Percentiles rank a stretch among this genome's conserved stretches.
phyloP scores from a whole-genome alignment of 495 filamentous ascomycete genomes.

The Margaritispora aquatica region DNA sequence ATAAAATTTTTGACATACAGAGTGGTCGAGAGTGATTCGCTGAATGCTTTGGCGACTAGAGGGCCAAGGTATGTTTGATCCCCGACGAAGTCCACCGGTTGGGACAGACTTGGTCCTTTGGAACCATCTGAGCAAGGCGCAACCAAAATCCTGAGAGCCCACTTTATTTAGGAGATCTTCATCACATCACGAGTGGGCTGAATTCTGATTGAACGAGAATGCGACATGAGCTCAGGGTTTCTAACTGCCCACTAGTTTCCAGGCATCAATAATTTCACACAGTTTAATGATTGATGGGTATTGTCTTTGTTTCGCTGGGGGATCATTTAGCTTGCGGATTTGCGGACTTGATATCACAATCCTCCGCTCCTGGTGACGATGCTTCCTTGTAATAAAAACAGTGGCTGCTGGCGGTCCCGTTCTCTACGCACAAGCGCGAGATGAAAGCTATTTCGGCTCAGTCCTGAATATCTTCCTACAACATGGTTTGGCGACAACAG shows the following conservation, averaged over 20 bases:
- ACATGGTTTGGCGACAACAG: too few species aligned
- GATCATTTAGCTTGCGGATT: background rate
- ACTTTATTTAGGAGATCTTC: background rate
- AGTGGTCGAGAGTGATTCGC: background rate
- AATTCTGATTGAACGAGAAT: background rate
- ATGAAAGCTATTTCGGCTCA: background rate
- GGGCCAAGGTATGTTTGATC: background rate
- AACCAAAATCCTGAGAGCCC: background rate
- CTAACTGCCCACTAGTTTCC: background rate
- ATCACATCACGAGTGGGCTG: background rate
- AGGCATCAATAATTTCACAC: background rate
- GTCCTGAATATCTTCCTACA: background rate
- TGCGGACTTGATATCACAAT: background rate
- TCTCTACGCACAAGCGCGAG: background rate
- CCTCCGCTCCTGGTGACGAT: background rate
- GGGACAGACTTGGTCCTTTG: background rate
- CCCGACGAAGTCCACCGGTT: background rate
- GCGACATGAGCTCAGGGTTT: background rate
- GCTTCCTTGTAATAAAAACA: background rate
- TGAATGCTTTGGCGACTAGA: background rate
- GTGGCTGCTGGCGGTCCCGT: background rate
- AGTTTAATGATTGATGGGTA: background rate
- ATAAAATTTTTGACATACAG: background rate
- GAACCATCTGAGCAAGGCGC: background rate
- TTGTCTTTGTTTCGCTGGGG: background rate